Evolutionary conservation across 768 basidiomycete genomes (phyloP).

Genomic region (Phanerodontia chrysosporium): DNA sequence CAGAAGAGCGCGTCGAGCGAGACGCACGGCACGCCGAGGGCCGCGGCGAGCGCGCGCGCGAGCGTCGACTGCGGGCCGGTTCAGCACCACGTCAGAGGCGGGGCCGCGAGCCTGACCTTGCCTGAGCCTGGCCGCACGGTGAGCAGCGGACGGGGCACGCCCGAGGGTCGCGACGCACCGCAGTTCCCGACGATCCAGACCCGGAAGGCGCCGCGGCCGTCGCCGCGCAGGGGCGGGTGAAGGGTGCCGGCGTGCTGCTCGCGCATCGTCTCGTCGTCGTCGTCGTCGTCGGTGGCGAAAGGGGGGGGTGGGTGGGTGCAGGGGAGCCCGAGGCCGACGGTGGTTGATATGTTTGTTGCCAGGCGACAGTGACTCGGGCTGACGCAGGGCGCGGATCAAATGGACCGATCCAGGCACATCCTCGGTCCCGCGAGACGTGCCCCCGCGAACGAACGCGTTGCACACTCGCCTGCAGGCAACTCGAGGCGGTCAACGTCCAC

Average conservation of each 20-base stretch:
- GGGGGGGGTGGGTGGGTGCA: neutral
- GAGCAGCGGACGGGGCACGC: no score
- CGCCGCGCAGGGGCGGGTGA: slow-evolving; percentile 28
- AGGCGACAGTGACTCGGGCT: no score
- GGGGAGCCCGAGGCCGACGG: no score
- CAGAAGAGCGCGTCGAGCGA: slow-evolving; percentile 35
- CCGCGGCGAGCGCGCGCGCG: slow-evolving; percentile 36
- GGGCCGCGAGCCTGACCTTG: slow-evolving; percentile 27
- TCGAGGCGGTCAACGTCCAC: neutral
- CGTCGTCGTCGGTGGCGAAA: no score
- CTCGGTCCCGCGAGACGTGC: no score
- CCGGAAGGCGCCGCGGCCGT: slow-evolving; percentile 41
- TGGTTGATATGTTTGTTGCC: no score
- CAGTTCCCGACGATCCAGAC: slow-evolving; percentile 50
- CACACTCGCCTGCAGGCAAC: neutral
- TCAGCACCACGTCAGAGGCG: neutral
- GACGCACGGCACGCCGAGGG: slow-evolving; percentile 43
- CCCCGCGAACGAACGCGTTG: neutral
- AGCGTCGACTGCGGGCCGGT: slow-evolving; percentile 40
- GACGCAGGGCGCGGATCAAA: neutral
- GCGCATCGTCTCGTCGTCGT: neutral
- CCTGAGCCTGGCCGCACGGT: slow-evolving; percentile 39
- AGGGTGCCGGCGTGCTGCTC: neutral
- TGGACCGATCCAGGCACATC: neutral
- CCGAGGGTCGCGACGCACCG: slow-evolving; percentile 40